Percentiles rank a stretch among this genome's conserved stretches.
These are phyloP conservation scores for Marsdenia floribunda DNA, from an alignment of 257 asterid genomes.

Conservation along the genomic window DNA sequence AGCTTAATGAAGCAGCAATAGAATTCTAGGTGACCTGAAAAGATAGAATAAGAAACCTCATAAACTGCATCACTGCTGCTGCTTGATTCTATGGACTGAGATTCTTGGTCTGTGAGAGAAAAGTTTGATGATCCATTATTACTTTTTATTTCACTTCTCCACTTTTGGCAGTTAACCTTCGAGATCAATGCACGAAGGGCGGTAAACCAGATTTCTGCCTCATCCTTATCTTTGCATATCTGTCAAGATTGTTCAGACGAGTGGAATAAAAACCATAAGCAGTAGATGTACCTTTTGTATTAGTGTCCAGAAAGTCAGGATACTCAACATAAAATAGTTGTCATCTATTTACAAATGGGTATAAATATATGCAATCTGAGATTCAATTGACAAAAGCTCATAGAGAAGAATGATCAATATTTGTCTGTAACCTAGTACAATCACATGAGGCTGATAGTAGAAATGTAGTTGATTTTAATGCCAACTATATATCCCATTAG, in stretches of 20 bases:
- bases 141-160: conserved; percentile 38
- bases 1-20: conserved; percentile 19
- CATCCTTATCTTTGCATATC: conserved; percentile 82
- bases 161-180: conserved; percentile 35
- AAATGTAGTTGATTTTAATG: not conserved
- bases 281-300: not conserved
- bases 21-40: conserved; percentile 8
- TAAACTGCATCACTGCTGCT: conserved; percentile 32
- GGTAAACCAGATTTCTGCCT: conserved; percentile 69
- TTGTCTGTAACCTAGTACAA: not conserved
- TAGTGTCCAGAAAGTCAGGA: not conserved
- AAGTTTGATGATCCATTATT: conserved; percentile 37
- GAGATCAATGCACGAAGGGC: conserved; percentile 54
- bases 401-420: not conserved
- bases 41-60: conserved; percentile 46
- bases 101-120: conserved; percentile 36
- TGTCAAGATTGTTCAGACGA: conserved; percentile 28
- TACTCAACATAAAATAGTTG: not conserved
- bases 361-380: not conserved
- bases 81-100: conserved; percentile 35
- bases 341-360: not conserved
- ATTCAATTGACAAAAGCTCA: not conserved
- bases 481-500: not conserved
- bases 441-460: not conserved
- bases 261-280: not conserved